Evolutionary conservation across 2,329 filamentous ascomycete genomes (phyloP).

Genomic region (Cordyceps militaris): DNA sequence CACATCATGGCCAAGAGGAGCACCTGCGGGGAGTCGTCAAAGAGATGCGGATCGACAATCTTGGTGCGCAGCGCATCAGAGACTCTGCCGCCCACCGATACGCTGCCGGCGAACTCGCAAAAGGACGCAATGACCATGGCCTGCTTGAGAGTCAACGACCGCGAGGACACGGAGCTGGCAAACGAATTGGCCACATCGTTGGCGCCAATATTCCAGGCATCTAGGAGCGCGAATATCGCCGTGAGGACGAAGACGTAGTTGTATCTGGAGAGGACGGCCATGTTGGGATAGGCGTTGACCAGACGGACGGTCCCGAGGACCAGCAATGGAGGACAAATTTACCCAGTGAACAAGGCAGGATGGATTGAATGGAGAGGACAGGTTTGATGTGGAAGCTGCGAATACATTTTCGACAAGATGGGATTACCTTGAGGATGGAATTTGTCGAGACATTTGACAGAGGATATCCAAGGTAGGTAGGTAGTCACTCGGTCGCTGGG

Average conservation of each 20-base stretch:
- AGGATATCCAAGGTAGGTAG: background rate
- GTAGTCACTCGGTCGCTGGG: background rate
- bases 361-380: too few relatives aligned
- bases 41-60: constrained; percentile 38
- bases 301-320: background rate
- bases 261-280: constrained; percentile 39
- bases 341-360: background rate
- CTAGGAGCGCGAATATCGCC: constrained; percentile 49
- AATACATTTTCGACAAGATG: background rate
- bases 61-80: constrained; percentile 41
- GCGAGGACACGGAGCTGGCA: constrained; percentile 39
- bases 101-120: constrained; percentile 38
- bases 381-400: background rate
- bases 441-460: background rate
- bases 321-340: background rate
- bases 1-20: constrained; percentile 50
- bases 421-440: background rate
- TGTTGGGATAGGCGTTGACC: constrained; percentile 15
- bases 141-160: constrained; percentile 39
- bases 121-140: constrained; percentile 37
- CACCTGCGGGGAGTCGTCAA: constrained; percentile 36
- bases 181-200: constrained; percentile 45
- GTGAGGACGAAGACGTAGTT: constrained; percentile 51
- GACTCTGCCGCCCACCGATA: constrained; percentile 30
- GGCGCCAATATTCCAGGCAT: constrained; percentile 54